Percentiles rank a stretch among this genome's conserved stretches.
Evolutionary conservation across 73 alveolate genomes (phyloP).

Genomic region (Paramecium pentaurelia): DNA sequence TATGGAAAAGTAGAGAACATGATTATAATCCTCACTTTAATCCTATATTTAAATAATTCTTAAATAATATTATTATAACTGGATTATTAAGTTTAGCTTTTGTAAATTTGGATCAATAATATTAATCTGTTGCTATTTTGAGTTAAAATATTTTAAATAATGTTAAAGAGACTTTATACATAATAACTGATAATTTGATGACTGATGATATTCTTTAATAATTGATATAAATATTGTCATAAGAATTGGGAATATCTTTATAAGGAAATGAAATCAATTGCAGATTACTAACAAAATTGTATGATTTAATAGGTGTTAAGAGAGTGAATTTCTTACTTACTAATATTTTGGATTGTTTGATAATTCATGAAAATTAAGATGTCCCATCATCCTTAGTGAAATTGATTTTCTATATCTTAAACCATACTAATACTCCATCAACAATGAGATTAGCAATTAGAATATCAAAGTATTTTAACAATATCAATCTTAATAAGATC

Average conservation of each 20-base stretch:
- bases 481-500: neutral
- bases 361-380: neutral
- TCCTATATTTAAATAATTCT: constrained; percentile 13
- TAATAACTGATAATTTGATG: constrained; percentile 12
- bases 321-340: neutral
- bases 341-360: neutral
- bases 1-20: constrained; percentile 33
- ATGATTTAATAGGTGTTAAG: constrained; percentile 18
- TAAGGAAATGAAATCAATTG: neutral
- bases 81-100: constrained; percentile 19
- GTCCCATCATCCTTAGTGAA: neutral
- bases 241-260: neutral
- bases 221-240: neutral
- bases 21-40: constrained; percentile 38
- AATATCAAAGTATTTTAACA: neutral
- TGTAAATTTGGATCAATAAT: constrained; percentile 11
- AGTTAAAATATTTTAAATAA: neutral
- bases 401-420: neutral
- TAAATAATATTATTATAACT: neutral
- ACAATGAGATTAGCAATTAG: constrained; percentile 21
- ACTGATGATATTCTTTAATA: neutral
- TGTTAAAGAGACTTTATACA: neutral
- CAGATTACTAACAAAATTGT: neutral
- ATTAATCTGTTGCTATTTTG: neutral
- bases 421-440: constrained; percentile 32